Percentiles rank a stretch among this genome's conserved stretches.
phyloP scores from a whole-genome alignment of 2,329 filamentous ascomycete species.

The Sporothrix inflata region DNA sequence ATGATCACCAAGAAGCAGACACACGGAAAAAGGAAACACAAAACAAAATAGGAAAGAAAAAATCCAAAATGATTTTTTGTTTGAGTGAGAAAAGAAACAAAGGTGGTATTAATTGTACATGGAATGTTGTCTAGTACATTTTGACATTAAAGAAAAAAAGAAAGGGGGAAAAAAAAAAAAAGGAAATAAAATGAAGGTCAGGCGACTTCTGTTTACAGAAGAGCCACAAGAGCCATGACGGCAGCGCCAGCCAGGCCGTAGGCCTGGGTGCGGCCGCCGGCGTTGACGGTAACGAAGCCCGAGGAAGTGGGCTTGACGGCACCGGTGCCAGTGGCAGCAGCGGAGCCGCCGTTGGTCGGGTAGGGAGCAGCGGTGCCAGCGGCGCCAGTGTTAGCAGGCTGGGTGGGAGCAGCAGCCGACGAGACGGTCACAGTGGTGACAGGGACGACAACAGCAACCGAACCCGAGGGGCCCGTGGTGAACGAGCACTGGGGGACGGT shows the following conservation, averaged over 20 bases:
- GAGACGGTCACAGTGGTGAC: conserved; percentile 46
- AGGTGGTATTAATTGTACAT: conserved; percentile 31
- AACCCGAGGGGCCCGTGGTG: background rate
- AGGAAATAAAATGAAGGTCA: conserved; percentile 6
- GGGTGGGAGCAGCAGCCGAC: conserved; percentile 36
- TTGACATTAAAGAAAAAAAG: conserved; percentile 40
- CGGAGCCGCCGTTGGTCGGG: conserved; percentile 34
- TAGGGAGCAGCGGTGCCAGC: background rate
- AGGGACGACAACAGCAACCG: conserved; percentile 1
- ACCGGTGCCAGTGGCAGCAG: conserved; percentile 35
- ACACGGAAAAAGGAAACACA: conserved; percentile 19
- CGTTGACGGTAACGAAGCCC: conserved; percentile 43
- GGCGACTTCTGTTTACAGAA: conserved; percentile 46
- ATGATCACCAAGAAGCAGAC: conserved; percentile 9
- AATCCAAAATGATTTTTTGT: background rate
- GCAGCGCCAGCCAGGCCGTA: conserved; percentile 50
- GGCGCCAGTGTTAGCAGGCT: conserved; percentile 22
- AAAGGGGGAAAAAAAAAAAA: background rate
- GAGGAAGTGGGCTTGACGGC: conserved; percentile 43
- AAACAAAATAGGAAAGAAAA: background rate
- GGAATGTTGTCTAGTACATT: conserved; percentile 26
- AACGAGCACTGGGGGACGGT: conserved; percentile 52
- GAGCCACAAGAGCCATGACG: conserved; percentile 50
- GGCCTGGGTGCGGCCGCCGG: conserved; percentile 44
- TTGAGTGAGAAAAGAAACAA: background rate